A percentile compares a stretch with the other conserved stretches of the same genome.
These are phyloP conservation scores for Phtheirospermum japonicum DNA, from an alignment of 257 asterid genomes.

Conservation along the genomic window DNA sequence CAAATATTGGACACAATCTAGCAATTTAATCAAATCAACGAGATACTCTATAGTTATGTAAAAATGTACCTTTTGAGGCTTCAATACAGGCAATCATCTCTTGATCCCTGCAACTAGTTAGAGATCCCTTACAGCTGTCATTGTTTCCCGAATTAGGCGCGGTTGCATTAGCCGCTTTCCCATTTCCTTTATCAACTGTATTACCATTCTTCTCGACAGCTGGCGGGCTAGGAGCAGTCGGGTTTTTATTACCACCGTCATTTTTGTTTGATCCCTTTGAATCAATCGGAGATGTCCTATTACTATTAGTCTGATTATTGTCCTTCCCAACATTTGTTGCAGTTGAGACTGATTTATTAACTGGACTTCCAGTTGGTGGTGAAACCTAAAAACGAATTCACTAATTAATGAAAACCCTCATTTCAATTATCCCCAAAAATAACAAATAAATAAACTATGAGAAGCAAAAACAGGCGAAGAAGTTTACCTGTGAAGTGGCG, in stretches of 20 bases:
- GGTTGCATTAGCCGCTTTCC: constrained; percentile 21
- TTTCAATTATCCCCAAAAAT: neutral
- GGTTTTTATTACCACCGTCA: constrained; percentile 11
- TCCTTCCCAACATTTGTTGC: constrained; percentile 30
- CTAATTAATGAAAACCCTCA: constrained; percentile 7
- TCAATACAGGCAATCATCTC: constrained; percentile 43
- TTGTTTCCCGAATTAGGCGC: constrained; percentile 18
- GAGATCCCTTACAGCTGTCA: constrained; percentile 36
- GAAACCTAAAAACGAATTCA: constrained; percentile 42
- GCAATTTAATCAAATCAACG: constrained; percentile 17
- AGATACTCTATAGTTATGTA: constrained; percentile 7
- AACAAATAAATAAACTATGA: constrained; percentile 3
- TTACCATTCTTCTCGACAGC: constrained; percentile 26
- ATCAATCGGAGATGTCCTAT: constrained; percentile 31
- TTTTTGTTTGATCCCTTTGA: constrained; percentile 27
- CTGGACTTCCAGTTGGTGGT: constrained; percentile 38
- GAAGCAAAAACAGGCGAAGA: constrained; percentile 4
- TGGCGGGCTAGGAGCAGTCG: constrained; percentile 28
- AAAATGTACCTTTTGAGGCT: constrained; percentile 26
- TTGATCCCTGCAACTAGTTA: constrained; percentile 32
- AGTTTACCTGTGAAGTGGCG: constrained; percentile 31
- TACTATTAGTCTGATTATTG: constrained; percentile 33
- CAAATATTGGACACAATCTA: constrained; percentile 11
- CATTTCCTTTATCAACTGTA: constrained; percentile 25
- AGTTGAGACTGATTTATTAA: constrained; percentile 29